phyloP scores from a whole-genome alignment of 2,329 filamentous ascomycete species.

The Ceratocystis huliohia region DNA sequence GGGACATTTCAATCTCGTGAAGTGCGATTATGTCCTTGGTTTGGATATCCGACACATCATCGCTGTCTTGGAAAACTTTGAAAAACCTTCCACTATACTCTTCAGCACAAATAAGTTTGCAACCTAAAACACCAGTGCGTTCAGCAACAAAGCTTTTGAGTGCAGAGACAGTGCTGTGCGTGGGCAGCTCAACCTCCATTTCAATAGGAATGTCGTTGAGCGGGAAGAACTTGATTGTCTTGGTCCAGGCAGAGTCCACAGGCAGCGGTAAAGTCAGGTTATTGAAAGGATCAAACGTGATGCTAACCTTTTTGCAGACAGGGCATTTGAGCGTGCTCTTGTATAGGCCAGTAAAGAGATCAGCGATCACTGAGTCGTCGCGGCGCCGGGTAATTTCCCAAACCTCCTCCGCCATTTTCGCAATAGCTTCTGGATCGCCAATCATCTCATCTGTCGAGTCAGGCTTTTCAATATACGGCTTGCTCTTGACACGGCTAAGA shows the following conservation, averaged over 20 bases:
- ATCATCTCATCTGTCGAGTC: constrained; percentile 97
- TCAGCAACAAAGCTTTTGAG: constrained; percentile 60
- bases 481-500: constrained; percentile 82
- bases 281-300: constrained; percentile 96
- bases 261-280: constrained; percentile 85
- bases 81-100: constrained; percentile 77
- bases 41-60: constrained; percentile 58
- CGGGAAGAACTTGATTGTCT: constrained; percentile 64
- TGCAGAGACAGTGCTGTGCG: constrained; percentile 54
- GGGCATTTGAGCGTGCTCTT: constrained; percentile 95
- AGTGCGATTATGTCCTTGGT: constrained; percentile 54
- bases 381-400: constrained; percentile 85
- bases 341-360: constrained; percentile 95
- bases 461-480: constrained; percentile 94
- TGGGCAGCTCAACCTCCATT: constrained; percentile 68
- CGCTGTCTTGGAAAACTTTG: constrained; percentile 63
- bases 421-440: constrained; percentile 64
- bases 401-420: constrained; percentile 72
- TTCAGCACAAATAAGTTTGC: constrained; percentile 66
- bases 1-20: constrained; percentile 62
- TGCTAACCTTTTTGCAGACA: constrained; percentile 84
- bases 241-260: constrained; percentile 69
- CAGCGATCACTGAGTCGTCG: constrained; percentile 89
- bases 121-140: constrained; percentile 49
- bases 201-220: constrained; percentile 56